These are phyloP conservation scores for Terfezia boudieri DNA, from an alignment of 495 filamentous ascomycete genomes.

Conservation along the genomic window DNA sequence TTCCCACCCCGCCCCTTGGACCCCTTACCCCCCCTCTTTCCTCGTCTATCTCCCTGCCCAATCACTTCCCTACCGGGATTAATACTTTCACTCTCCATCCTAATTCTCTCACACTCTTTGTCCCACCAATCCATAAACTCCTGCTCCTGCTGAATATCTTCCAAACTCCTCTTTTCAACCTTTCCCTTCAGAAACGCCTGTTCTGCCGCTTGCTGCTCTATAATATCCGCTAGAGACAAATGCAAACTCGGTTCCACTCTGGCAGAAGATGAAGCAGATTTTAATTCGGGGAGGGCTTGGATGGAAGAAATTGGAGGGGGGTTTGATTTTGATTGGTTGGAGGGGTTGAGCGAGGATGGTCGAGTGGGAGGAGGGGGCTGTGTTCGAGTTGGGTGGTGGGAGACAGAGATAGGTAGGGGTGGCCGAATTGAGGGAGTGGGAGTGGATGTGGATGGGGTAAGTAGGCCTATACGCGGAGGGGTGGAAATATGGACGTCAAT, in stretches of 20 bases:
- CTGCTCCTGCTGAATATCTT: constrained; percentile 91
- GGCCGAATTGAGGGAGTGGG: constrained; percentile 8
- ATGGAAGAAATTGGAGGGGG: constrained; percentile 5
- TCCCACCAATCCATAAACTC: constrained; percentile 99
- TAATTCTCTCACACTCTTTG: constrained; percentile 51
- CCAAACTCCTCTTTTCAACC: constrained; percentile 59
- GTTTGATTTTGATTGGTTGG: neutral
- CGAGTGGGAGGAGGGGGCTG: constrained; percentile 1
- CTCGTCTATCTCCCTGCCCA: neutral
- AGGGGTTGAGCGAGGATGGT: neutral
- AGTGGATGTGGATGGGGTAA: constrained; percentile 18
- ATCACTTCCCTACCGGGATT: constrained; percentile 22
- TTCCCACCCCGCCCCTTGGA: neutral
- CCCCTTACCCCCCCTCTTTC: neutral
- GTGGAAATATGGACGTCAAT: neutral
- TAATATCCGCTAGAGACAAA: constrained; percentile 65
- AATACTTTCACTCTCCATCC: constrained; percentile 35
- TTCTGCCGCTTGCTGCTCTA: constrained; percentile 63
- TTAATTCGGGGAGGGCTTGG: constrained; percentile 15
- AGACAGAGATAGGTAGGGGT: neutral
- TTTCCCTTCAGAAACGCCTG: constrained; percentile 66
- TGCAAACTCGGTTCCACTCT: constrained; percentile 37
- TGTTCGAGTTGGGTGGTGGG: neutral
- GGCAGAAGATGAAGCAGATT: constrained; percentile 19
- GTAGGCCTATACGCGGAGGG: neutral